Percentiles rank a stretch among this genome's conserved stretches.
Conservation (phyloP, 2,329 filamentous ascomycete genomes). For the Scopulariopsis brevicaulis region DNA sequence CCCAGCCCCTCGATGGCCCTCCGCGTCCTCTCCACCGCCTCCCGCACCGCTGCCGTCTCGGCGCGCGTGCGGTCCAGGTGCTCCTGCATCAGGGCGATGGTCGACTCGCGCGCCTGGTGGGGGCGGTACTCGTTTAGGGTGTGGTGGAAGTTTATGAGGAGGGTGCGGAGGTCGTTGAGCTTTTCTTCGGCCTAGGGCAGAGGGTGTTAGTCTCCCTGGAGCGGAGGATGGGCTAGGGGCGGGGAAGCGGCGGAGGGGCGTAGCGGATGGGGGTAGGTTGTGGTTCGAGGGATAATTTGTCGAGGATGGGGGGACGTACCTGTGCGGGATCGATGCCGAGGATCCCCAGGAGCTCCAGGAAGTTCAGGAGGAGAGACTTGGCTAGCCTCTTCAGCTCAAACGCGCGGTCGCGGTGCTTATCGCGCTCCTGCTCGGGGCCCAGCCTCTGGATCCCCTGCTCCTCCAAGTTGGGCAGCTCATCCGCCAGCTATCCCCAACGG, state of each 20-base stretch:
- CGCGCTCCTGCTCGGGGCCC: conserved; percentile 23
- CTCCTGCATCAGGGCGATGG: conserved; percentile 81
- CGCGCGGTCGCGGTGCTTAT: conserved; percentile 49
- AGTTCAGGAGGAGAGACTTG: conserved; percentile 80
- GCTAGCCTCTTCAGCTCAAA: conserved; percentile 65
- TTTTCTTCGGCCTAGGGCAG: conserved; percentile 51
- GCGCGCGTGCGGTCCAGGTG: conserved; percentile 60
- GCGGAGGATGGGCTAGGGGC: background rate
- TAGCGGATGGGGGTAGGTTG: background rate
- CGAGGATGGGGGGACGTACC: conserved; percentile 16
- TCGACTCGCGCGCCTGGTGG: conserved; percentile 79
- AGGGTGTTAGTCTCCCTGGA: background rate
- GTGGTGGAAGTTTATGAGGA: conserved; percentile 88
- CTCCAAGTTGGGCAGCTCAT: conserved; percentile 55
- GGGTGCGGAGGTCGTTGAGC: conserved; percentile 63
- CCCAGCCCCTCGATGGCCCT: conserved; percentile 60
- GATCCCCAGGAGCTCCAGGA: conserved; percentile 70
- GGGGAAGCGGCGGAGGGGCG: background rate
- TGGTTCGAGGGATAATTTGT: background rate
- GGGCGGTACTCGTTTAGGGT: conserved; percentile 90
- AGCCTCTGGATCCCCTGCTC: conserved; percentile 63
- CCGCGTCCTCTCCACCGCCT: conserved; percentile 61
- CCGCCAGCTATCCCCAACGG: conserved; percentile 34
- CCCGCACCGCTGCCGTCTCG: conserved; percentile 60
- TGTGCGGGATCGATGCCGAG: conserved; percentile 54